phyloP scores from a whole-genome alignment of 768 basidiomycete species.

The Tubosaeta sp. region DNA sequence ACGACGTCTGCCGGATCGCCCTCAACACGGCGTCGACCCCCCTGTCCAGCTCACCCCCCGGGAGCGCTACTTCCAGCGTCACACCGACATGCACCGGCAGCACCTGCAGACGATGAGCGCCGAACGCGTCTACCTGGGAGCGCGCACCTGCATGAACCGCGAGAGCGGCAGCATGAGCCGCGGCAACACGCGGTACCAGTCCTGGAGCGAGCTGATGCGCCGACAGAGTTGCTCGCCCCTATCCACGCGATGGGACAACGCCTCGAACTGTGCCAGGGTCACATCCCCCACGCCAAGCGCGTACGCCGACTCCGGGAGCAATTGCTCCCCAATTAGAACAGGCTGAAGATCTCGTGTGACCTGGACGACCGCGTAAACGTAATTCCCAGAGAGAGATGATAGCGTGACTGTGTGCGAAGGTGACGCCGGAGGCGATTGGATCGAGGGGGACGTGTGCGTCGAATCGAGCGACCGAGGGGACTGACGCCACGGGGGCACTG shows the following conservation, averaged over 20 bases:
- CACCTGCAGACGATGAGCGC: constrained; percentile 35
- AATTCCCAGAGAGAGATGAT: constrained; percentile 87
- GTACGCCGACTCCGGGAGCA: constrained; percentile 65
- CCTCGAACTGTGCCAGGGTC: constrained; percentile 74
- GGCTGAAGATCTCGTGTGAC: constrained; percentile 91
- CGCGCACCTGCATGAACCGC: constrained; percentile 63
- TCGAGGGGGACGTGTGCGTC: constrained; percentile 68
- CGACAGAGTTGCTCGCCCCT: constrained; percentile 37
- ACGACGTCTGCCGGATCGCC: constrained; percentile 67
- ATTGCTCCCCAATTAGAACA: constrained; percentile 75
- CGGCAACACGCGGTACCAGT: constrained; percentile 47
- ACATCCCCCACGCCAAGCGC: constrained; percentile 83
- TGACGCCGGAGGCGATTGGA: constrained; percentile 45
- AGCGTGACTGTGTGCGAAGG: constrained; percentile 66
- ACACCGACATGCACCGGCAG: constrained; percentile 64
- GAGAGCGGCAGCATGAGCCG: constrained; percentile 68
- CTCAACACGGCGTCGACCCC: constrained; percentile 80
- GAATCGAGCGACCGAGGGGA: constrained; percentile 42
- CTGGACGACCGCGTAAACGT: constrained; percentile 82
- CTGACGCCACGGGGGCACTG: constrained; percentile 33
- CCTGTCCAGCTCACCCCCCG: constrained; percentile 55
- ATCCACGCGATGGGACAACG: constrained; percentile 52
- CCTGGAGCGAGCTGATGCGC: constrained; percentile 27
- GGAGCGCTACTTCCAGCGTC: constrained; percentile 77
- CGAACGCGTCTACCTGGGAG: constrained; percentile 7